These are phyloP conservation scores for Geranium rotundifolium DNA, from an alignment of 345 rosid genomes.

Conservation along the genomic window DNA sequence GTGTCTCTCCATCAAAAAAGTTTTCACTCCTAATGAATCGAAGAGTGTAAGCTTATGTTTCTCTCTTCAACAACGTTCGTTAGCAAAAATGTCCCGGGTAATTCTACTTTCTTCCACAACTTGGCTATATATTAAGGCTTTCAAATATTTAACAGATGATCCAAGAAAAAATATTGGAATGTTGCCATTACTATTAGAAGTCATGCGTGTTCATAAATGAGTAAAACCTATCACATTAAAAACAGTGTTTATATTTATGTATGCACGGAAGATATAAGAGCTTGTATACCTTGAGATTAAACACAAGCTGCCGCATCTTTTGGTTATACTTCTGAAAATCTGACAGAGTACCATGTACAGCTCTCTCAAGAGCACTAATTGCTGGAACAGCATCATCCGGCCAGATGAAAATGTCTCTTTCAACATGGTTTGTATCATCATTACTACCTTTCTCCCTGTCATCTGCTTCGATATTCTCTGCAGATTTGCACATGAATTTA, in stretches of 20 bases:
- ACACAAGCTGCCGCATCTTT: conserved; percentile 66
- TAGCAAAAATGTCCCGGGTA: background rate
- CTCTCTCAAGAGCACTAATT: conserved; percentile 74
- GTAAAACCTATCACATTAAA: background rate
- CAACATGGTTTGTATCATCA: background rate
- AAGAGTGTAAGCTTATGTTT: no score
- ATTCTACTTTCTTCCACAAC: background rate
- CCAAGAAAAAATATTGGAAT: background rate
- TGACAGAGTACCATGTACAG: conserved; percentile 52
- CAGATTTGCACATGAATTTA: conserved; percentile 44
- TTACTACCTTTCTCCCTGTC: conserved; percentile 5
- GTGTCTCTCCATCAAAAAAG: no score
- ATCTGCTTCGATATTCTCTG: conserved; percentile 26
- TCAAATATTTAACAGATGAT: background rate
- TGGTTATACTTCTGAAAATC: conserved; percentile 90
- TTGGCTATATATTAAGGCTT: background rate
- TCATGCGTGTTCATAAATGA: background rate
- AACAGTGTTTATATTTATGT: background rate
- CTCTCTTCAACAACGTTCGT: background rate
- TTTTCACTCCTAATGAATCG: background rate
- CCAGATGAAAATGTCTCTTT: conserved; percentile 45
- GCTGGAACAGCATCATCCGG: conserved; percentile 83
- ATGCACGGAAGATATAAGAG: background rate
- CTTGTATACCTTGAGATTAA: conserved; percentile 72
- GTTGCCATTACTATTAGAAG: background rate